Evolutionary conservation across 1,284 basidiomycete genomes (phyloP).

Genomic region (Puccinia polysora): DNA sequence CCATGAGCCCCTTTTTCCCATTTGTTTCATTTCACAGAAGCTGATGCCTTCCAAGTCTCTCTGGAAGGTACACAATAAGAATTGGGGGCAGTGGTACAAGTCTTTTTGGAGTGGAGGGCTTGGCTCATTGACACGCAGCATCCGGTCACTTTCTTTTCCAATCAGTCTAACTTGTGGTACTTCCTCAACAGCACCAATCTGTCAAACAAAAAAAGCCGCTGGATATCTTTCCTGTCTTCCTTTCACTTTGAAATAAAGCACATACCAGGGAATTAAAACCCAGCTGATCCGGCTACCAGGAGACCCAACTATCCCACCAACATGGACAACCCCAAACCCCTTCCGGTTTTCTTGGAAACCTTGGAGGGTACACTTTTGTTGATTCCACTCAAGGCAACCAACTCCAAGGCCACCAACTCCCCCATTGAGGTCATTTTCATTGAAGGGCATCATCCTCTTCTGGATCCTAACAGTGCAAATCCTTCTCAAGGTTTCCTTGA

Average conservation of each 20-base stretch:
- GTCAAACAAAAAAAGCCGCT: neutral
- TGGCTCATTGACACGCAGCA: slow-evolving; percentile 3
- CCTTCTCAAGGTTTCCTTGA: too few relatives aligned
- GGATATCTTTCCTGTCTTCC: neutral
- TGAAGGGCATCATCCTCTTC: too few relatives aligned
- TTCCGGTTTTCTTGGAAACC: too few relatives aligned
- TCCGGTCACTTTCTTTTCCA: slow-evolving; percentile 5
- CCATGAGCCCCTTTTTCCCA: slow-evolving; percentile 19
- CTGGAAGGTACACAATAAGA: slow-evolving; percentile 22
- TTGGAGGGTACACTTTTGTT: too few relatives aligned
- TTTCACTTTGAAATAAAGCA: slow-evolving; percentile 7
- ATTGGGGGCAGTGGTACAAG: neutral
- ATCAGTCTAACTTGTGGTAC: slow-evolving; percentile 1
- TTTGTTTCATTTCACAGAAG: slow-evolving; percentile 38
- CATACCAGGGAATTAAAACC: neutral
- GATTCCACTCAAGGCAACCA: too few relatives aligned
- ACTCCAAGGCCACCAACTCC: too few relatives aligned
- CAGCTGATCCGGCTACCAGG: slow-evolving; percentile 8
- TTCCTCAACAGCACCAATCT: neutral
- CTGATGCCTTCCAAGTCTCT: neutral
- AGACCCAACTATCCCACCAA: too few relatives aligned
- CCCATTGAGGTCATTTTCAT: too few relatives aligned
- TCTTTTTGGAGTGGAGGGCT: slow-evolving; percentile 1
- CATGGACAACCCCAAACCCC: too few relatives aligned
- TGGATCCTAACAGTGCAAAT: too few relatives aligned